Evolutionary conservation across 2,329 filamentous ascomycete species (phyloP).

Genomic region (Trichoderma pleuroti): DNA sequence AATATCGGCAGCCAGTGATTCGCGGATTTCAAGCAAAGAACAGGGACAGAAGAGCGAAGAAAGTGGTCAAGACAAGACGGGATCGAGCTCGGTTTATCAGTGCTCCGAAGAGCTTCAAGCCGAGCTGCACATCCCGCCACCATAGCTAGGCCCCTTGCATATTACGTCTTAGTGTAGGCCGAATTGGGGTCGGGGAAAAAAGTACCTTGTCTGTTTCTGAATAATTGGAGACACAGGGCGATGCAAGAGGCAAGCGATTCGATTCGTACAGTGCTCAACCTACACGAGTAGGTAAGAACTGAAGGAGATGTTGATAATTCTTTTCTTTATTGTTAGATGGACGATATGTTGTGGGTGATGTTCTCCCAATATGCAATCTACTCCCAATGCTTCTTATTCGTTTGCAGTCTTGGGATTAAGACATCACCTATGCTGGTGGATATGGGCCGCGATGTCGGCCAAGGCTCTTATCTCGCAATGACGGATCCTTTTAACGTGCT

Average conservation of each 20-base stretch:
- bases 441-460: not conserved
- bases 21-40: not conserved
- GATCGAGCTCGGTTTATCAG: slow-evolving; percentile 11
- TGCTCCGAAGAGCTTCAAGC: not conserved
- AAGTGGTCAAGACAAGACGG: not conserved
- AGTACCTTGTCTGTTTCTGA: not conserved
- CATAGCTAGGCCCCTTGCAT: not conserved
- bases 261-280: not conserved
- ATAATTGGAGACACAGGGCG: not conserved
- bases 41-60: not conserved
- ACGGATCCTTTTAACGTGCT: slow-evolving; percentile 14
- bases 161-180: not conserved
- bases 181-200: not conserved
- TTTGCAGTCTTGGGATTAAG: not conserved
- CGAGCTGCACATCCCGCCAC: slow-evolving; percentile 9
- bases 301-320: not conserved
- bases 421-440: not conserved
- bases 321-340: too few species aligned
- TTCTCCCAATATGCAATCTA: not conserved
- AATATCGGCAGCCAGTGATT: not conserved
- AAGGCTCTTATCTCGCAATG: slow-evolving; percentile 3
- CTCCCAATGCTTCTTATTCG: not conserved
- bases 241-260: not conserved
- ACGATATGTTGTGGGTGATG: not conserved
- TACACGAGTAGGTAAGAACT: not conserved